phyloP scores from a whole-genome alignment of 208 protist species.

The Acanthamoeba healyi region DNA sequence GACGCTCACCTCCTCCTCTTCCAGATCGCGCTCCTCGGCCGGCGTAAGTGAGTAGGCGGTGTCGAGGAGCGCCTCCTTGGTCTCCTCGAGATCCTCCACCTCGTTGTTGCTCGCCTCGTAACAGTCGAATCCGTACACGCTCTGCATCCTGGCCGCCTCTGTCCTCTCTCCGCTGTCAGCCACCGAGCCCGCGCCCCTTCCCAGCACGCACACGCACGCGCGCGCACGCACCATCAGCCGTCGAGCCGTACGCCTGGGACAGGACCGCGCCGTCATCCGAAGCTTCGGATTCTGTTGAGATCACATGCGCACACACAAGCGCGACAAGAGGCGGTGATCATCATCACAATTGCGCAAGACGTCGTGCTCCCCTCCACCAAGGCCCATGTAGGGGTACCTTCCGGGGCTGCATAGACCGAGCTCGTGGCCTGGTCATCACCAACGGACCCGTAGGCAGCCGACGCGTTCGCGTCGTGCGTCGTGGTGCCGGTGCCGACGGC shows the following conservation, averaged over 20 bases:
- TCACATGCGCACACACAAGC: neutral
- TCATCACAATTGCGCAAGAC: neutral
- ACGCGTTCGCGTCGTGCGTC: neutral
- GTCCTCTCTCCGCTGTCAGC: neutral
- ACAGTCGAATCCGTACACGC: slow-evolving; percentile 52
- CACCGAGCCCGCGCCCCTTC: no score
- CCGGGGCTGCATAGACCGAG: neutral
- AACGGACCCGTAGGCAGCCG: neutral
- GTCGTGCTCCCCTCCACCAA: neutral
- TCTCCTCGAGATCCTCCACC: neutral
- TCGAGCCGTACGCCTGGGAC: neutral
- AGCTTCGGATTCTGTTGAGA: no score
- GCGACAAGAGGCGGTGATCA: neutral
- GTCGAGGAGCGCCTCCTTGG: slow-evolving; percentile 5
- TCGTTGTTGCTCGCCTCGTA: slow-evolving; percentile 51
- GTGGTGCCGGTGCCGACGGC: no score
- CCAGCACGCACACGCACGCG: neutral
- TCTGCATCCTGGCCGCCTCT: slow-evolving; percentile 10
- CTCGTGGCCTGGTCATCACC: neutral
- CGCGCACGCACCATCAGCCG: neutral
- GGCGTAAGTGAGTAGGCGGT: slow-evolving; percentile 42
- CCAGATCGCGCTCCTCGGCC: neutral
- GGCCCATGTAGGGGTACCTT: neutral
- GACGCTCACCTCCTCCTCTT: neutral
- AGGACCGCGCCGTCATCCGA: neutral